Percentiles rank a stretch among this genome's conserved stretches.
Evolutionary conservation across 2,329 filamentous ascomycete species (phyloP).

Genomic region (Monilinia fructicola): DNA sequence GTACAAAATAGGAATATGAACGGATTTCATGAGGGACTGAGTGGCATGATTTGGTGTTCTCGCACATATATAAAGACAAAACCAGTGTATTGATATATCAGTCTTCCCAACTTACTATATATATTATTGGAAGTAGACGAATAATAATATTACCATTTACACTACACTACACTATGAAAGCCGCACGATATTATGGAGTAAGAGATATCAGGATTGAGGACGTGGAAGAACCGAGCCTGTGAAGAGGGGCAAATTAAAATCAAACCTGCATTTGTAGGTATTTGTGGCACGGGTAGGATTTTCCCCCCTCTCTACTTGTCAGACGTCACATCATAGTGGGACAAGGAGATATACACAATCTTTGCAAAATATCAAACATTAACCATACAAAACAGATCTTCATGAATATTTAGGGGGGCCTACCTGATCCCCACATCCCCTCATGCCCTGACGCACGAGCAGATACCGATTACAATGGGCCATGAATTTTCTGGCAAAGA

Average conservation of each 20-base stretch:
- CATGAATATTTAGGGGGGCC: slow-evolving; percentile 53
- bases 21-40: too few species aligned
- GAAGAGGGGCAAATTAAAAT: slow-evolving; percentile 53
- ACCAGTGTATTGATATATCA: neutral
- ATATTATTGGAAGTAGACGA: neutral
- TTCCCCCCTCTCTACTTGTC: neutral
- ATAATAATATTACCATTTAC: neutral
- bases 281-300: slow-evolving; percentile 48
- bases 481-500: slow-evolving; percentile 60
- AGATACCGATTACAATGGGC: slow-evolving; percentile 59
- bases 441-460: slow-evolving; percentile 58
- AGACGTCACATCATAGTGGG: slow-evolving; percentile 1
- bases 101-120: neutral
- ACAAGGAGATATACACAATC: neutral
- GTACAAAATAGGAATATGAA: neutral
- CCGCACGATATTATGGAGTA: slow-evolving; percentile 55
- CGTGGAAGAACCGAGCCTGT: slow-evolving; percentile 48
- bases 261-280: slow-evolving; percentile 51
- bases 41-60: neutral
- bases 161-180: slow-evolving; percentile 31
- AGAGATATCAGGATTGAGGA: slow-evolving; percentile 56
- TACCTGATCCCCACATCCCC: slow-evolving; percentile 51
- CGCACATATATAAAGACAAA: neutral
- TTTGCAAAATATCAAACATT: neutral
- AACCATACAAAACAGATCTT: slow-evolving; percentile 41